Evolutionary conservation across 2,329 filamentous ascomycete species (phyloP).

Genomic region (Fusarium sp.): DNA sequence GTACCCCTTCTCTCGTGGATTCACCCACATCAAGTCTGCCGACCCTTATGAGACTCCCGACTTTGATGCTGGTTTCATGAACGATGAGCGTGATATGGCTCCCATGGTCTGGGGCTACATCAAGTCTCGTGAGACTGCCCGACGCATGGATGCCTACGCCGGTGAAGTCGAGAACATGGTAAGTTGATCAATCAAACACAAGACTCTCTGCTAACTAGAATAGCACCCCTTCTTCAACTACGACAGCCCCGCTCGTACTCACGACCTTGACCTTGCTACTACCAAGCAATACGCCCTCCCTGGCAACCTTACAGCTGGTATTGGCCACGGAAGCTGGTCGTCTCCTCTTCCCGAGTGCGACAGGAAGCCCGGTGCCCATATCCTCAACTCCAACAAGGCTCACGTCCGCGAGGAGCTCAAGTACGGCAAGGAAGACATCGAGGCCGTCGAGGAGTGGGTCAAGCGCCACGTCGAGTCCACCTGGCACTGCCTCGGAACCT

Average conservation of each 20-base stretch:
- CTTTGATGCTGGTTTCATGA: constrained; percentile 88
- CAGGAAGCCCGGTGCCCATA: constrained; percentile 56
- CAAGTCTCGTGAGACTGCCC: constrained; percentile 83
- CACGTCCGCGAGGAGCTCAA: constrained; percentile 71
- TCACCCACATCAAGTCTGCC: constrained; percentile 76
- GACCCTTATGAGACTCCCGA: constrained; percentile 81
- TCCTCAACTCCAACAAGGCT: constrained; percentile 74
- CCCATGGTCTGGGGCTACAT: constrained; percentile 89
- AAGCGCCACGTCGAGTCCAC: constrained; percentile 82
- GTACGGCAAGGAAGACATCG: constrained; percentile 73
- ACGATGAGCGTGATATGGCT: constrained; percentile 85
- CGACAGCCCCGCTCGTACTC: constrained; percentile 75
- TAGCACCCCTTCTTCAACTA: constrained; percentile 78
- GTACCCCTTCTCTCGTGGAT: constrained; percentile 81
- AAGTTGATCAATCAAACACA: constrained; percentile 29
- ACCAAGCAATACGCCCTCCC: constrained; percentile 82
- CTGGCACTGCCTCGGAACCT: constrained; percentile 65
- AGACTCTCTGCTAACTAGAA: not conserved
- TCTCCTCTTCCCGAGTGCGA: constrained; percentile 67
- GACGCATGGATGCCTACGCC: constrained; percentile 81
- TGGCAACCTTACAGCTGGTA: constrained; percentile 77
- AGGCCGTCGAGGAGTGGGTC: constrained; percentile 76
- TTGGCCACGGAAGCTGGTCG: constrained; percentile 81
- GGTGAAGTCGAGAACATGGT: constrained; percentile 74
- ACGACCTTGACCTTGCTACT: constrained; percentile 80